Conservation (phyloP, 2,329 filamentous ascomycete genomes). For the Botrytis squamosa region DNA sequence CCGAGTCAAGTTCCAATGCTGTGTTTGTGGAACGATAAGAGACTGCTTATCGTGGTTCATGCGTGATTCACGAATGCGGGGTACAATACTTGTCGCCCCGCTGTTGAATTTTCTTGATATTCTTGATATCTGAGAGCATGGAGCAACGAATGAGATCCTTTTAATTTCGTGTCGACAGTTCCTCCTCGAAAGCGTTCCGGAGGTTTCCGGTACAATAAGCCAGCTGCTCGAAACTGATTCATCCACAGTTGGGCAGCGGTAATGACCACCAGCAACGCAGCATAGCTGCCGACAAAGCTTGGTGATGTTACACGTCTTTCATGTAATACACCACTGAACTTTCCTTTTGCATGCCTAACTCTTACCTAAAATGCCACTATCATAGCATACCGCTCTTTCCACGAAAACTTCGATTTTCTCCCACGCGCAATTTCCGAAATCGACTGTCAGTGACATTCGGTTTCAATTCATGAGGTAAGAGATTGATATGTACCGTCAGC, state of each 20-base stretch:
- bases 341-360: background rate
- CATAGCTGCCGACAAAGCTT: background rate
- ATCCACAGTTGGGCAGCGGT: background rate
- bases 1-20: background rate
- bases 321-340: background rate
- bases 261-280: background rate
- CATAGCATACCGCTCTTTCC: slow-evolving; percentile 12
- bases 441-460: slow-evolving; percentile 13
- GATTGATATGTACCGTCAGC: slow-evolving; percentile 12
- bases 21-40: slow-evolving; percentile 11
- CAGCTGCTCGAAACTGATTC: background rate
- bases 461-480: slow-evolving; percentile 11
- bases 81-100: slow-evolving; percentile 5
- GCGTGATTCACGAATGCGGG: slow-evolving; percentile 13
- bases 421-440: slow-evolving; percentile 4
- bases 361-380: background rate
- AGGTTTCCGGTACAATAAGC: background rate
- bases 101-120: background rate
- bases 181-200: background rate
- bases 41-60: slow-evolving; percentile 11
- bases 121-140: background rate
- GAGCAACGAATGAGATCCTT: background rate
- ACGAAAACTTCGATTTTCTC: background rate
- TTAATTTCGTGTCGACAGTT: background rate
- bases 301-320: background rate